Percentiles rank a stretch among this genome's conserved stretches.
Evolutionary conservation across 2,329 filamentous ascomycete genomes (phyloP).

Genomic region (Ophiostoma ulmi): DNA sequence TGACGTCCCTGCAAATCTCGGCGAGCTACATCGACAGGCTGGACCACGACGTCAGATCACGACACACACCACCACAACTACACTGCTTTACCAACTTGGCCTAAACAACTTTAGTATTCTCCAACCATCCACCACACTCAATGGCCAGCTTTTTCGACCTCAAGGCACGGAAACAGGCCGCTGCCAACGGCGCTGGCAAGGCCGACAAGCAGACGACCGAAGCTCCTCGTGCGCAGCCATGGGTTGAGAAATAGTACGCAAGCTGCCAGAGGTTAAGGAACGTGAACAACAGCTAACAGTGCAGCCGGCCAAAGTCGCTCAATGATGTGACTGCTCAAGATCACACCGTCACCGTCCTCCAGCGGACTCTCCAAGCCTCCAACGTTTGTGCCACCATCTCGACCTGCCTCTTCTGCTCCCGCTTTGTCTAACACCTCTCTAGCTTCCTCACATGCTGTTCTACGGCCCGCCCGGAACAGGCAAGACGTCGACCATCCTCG

Average conservation of each 20-base stretch:
- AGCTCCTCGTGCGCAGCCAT: slow-evolving; percentile 69
- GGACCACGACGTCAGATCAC: background rate
- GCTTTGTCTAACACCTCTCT: background rate
- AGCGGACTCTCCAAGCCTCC: slow-evolving; percentile 86
- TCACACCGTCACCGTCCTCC: slow-evolving; percentile 88
- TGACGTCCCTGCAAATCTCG: background rate
- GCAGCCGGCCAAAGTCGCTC: slow-evolving; percentile 84
- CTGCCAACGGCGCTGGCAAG: slow-evolving; percentile 61
- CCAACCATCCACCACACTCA: background rate
- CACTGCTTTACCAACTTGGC: background rate
- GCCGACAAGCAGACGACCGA: slow-evolving; percentile 58
- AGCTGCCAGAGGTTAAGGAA: background rate
- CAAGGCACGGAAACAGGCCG: slow-evolving; percentile 79
- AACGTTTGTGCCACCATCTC: slow-evolving; percentile 56
- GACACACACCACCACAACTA: background rate
- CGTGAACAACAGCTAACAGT: slow-evolving; percentile 31
- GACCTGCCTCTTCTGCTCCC: background rate
- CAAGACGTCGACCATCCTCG: slow-evolving; percentile 96
- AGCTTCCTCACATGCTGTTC: slow-evolving; percentile 98
- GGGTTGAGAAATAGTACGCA: slow-evolving; percentile 96
- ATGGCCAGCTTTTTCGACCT: slow-evolving; percentile 96
- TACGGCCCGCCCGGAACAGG: slow-evolving; percentile 96
- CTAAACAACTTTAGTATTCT: background rate
- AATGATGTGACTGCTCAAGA: slow-evolving; percentile 96
- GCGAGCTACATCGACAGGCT: background rate